Base-by-base conservation (phyloP, 805 yeast genomes). In the Candida ortonii region DNA sequence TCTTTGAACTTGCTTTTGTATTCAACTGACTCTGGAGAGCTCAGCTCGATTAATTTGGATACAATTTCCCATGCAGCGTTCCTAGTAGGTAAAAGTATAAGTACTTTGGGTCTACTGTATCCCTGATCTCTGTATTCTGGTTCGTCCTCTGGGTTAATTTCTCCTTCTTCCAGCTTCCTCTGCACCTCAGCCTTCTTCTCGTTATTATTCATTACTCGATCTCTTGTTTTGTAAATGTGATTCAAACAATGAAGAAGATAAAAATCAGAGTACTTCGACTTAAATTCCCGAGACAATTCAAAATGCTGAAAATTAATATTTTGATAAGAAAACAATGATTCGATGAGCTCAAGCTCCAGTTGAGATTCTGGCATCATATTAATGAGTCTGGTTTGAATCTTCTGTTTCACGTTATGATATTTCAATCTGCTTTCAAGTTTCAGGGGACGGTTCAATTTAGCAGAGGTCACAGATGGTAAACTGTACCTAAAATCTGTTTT, bases 121-220 rank as follows among this genome's bases (percentile, higher is more conserved):
- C 98, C 97, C 59, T 93, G 97, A 57, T 93, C 98, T 36, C 95
- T 66, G 44, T 72, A 70, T 49, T 86, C 94, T 9, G 74, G 74
- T 40, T 73, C 79, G 16, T 51, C 46, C 11, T 45, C 49, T 4
- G 52, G 52, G 3, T 49, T 51, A 3, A 43, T 22, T 10, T 37
- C 37, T 2, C 63, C 65, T 32, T 70, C 75, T 16, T 65, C 64
- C 7, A 58, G 46, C 25, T 49, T 47, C 25, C 50, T 55, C 27
- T 65, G 55, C 28, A 66, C 37, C 13, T 62, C 55, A 22, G 67
- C 75, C 39, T 67, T 68, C 47, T 76, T 77, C 31, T 74, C 72
- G 47, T 81, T 87, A 62, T 93, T 81, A 54, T 83, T 84, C 47
- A 90, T 49, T 12, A 90, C 73, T n/a, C 79, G 64, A 58, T 88